A percentile compares a stretch with the other conserved stretches of the same genome.
Conservation (phyloP, 441 rosid genomes). For the Gossypium aridum region DNA sequence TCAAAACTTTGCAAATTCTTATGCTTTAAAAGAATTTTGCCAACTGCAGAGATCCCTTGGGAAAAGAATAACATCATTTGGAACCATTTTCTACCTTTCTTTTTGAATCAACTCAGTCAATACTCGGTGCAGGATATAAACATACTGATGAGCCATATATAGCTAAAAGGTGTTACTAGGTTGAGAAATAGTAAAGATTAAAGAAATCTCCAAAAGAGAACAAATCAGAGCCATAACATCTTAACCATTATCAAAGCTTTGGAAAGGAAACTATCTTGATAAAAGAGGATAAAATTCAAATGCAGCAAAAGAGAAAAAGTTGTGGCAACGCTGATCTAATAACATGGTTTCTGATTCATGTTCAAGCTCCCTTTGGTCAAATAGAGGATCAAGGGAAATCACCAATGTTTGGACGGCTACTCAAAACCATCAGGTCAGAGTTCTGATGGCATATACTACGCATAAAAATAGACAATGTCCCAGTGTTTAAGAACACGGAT, state of each 20-base stretch:
- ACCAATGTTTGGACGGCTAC: background rate
- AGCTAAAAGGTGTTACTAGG: background rate
- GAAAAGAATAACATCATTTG: background rate
- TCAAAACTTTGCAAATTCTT: background rate
- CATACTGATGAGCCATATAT: background rate
- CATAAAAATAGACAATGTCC: background rate
- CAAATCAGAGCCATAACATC: background rate
- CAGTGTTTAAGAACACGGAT: background rate
- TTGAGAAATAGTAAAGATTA: background rate
- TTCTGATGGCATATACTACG: background rate
- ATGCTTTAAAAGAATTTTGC: background rate
- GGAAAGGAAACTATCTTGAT: background rate
- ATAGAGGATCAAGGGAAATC: background rate
- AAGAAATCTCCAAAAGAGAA: background rate
- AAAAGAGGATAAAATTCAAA: background rate
- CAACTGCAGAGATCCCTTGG: background rate
- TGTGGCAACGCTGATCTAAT: background rate
- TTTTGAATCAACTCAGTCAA: background rate
- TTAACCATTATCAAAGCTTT: background rate
- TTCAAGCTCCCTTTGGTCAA: background rate
- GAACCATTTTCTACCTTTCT: background rate
- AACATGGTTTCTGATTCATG: background rate
- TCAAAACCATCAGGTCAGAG: background rate
- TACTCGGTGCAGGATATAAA: background rate
- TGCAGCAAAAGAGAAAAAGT: background rate